phyloP scores from a whole-genome alignment of 371 early-diverging fungal species.

The Syncephalastrum sp. region DNA sequence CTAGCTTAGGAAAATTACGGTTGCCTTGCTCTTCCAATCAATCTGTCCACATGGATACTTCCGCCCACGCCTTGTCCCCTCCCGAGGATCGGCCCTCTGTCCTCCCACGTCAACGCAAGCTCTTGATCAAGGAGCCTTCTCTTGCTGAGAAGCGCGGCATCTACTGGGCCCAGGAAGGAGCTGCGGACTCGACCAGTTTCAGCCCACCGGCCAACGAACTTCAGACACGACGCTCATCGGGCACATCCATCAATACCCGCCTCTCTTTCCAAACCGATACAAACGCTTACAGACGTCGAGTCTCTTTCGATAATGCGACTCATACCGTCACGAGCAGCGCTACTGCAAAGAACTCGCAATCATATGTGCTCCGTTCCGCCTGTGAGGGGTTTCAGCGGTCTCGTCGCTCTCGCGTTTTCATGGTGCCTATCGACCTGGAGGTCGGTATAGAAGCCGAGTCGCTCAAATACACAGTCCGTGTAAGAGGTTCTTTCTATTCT shows the following conservation, averaged over 20 bases:
- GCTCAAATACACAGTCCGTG: slow-evolving; percentile 18
- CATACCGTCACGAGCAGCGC: too few relatives aligned
- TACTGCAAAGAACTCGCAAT: slow-evolving; percentile 11
- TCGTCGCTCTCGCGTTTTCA: slow-evolving; percentile 19
- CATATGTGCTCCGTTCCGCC: slow-evolving; percentile 17
- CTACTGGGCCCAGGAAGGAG: too few relatives aligned
- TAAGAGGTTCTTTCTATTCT: slow-evolving; percentile 9
- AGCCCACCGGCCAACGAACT: too few relatives aligned
- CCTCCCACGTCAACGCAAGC: not conserved
- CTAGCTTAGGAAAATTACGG: not conserved
- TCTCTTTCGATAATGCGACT: slow-evolving; percentile 28
- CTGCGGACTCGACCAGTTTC: too few relatives aligned
- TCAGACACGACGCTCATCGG: too few relatives aligned
- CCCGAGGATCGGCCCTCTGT: not conserved
- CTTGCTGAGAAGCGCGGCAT: too few relatives aligned
- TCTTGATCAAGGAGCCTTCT: not conserved
- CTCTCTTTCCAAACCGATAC: slow-evolving; percentile 7
- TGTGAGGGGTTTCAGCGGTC: slow-evolving; percentile 18
- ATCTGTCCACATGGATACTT: too few relatives aligned
- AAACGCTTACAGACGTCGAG: slow-evolving; percentile 19
- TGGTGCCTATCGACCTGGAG: slow-evolving; percentile 27
- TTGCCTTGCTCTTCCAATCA: not conserved
- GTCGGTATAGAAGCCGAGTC: slow-evolving; percentile 11
- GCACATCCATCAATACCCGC: not conserved
- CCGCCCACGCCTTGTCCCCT: too few relatives aligned